Conservation (phyloP, 805 yeast genomes). For the Pichia nakasei region DNA sequence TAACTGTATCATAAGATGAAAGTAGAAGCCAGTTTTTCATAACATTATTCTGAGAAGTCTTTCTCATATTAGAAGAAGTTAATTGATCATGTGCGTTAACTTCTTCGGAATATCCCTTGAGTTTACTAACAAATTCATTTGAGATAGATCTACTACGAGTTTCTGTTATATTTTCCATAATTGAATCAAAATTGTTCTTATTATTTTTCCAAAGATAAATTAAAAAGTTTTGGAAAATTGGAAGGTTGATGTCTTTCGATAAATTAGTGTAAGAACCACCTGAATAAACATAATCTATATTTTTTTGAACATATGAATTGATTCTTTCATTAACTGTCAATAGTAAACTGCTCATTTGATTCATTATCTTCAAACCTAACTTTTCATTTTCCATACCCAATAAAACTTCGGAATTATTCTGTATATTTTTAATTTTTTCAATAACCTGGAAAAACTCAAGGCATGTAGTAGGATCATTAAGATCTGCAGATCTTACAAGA, state of each 20-base stretch:
- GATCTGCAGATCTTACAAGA: constrained; percentile 19
- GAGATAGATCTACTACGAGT: constrained; percentile 55
- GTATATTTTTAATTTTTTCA: constrained; percentile 53
- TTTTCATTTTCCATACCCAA: constrained; percentile 60
- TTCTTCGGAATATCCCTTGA: constrained; percentile 30
- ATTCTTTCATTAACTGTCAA: constrained; percentile 47
- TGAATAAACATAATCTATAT: constrained; percentile 20
- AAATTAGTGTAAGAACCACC: constrained; percentile 14
- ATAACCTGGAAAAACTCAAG: constrained; percentile 49
- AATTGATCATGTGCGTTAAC: neutral
- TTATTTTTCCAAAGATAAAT: constrained; percentile 28
- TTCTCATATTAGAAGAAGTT: neutral
- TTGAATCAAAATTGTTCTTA: constrained; percentile 44
- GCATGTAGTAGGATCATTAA: constrained; percentile 38
- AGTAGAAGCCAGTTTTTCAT: constrained; percentile 32
- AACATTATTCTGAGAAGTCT: constrained; percentile 20
- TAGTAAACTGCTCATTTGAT: constrained; percentile 43
- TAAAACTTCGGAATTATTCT: constrained; percentile 58
- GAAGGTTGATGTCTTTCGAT: constrained; percentile 12
- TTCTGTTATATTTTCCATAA: constrained; percentile 56
- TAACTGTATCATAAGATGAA: constrained; percentile 68
- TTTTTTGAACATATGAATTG: constrained; percentile 29
- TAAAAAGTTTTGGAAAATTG: constrained; percentile 24
- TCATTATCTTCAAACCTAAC: constrained; percentile 58
- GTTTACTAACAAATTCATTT: constrained; percentile 59